Percentiles rank a stretch among this genome's conserved stretches.
Conservation (phyloP, 768 basidiomycete genomes). For the Lactarius hengduanensis region DNA sequence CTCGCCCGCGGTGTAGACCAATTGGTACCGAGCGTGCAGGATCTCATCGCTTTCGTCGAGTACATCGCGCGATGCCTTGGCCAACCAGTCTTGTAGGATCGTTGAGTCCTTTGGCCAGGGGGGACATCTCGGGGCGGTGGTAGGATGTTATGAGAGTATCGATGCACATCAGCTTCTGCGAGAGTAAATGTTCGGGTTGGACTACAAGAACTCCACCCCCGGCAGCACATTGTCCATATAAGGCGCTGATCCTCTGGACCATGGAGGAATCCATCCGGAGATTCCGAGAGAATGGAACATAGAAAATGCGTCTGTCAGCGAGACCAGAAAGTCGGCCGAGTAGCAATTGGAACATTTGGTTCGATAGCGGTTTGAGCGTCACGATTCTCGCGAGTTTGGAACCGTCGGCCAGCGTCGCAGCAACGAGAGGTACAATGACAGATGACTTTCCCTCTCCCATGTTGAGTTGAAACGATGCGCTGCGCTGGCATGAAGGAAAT, state of each 20-base stretch:
- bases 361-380: constrained; percentile 45
- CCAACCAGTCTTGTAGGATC: constrained; percentile 1
- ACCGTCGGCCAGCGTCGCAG: constrained; percentile 43
- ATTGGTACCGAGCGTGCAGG: constrained; percentile 46
- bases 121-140: background rate
- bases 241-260: constrained; percentile 29
- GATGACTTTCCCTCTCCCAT: constrained; percentile 59
- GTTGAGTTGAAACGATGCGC: constrained; percentile 48
- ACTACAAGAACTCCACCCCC: constrained; percentile 44
- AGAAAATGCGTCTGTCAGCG: constrained; percentile 46
- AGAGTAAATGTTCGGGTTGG: constrained; percentile 57
- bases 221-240: constrained; percentile 42
- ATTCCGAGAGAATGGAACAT: constrained; percentile 49
- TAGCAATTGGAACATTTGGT: constrained; percentile 50
- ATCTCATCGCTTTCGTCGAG: constrained; percentile 35
- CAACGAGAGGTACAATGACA: constrained; percentile 50
- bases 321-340: constrained; percentile 46
- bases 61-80: background rate
- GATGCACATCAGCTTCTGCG: constrained; percentile 48
- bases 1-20: constrained; percentile 46
- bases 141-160: constrained; percentile 33
- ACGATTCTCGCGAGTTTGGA: constrained; percentile 46
- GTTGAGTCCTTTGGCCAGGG: background rate
- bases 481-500: constrained; percentile 37
- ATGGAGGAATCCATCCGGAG: constrained; percentile 31